These are phyloP conservation scores for Thelonectria discophora DNA, from an alignment of 2,329 filamentous ascomycete species.

Conservation along the genomic window DNA sequence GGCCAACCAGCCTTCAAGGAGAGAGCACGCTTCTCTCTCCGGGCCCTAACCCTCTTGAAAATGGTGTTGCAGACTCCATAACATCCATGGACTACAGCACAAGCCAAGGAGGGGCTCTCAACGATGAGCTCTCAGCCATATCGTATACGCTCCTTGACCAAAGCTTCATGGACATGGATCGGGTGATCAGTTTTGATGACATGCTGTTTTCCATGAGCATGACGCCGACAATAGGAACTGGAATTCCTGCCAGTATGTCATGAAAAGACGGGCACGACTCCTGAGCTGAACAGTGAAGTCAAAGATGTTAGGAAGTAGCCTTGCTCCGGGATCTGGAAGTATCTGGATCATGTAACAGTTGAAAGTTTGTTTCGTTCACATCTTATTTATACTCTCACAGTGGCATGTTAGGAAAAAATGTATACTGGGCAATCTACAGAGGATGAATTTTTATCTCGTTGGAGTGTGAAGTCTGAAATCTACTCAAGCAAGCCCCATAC, in stretches of 20 bases:
- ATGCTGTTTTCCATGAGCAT: constrained; percentile 16
- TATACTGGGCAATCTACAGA: no score
- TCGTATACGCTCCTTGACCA: constrained; percentile 15
- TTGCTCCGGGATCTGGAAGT: neutral
- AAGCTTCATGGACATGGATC: constrained; percentile 22
- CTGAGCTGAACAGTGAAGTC: no score
- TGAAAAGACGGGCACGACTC: neutral
- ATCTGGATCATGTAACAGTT: neutral
- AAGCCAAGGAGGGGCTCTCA: constrained; percentile 10
- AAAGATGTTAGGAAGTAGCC: neutral
- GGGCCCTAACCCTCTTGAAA: neutral
- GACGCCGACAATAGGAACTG: neutral
- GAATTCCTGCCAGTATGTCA: neutral
- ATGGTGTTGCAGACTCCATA: neutral
- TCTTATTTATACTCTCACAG: no score
- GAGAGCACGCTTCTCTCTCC: neutral
- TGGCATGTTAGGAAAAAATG: no score
- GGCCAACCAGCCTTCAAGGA: neutral
- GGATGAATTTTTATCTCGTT: no score
- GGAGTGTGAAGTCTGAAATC: no score
- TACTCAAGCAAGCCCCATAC: constrained; percentile 22
- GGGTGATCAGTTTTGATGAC: constrained; percentile 21
- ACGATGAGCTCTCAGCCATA: constrained; percentile 17
- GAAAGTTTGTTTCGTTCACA: no score
- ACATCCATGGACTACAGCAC: neutral